These are phyloP conservation scores for Ophiocordyceps polyrhachis-furcata DNA, from an alignment of 2,329 filamentous ascomycete genomes.

Conservation along the genomic window DNA sequence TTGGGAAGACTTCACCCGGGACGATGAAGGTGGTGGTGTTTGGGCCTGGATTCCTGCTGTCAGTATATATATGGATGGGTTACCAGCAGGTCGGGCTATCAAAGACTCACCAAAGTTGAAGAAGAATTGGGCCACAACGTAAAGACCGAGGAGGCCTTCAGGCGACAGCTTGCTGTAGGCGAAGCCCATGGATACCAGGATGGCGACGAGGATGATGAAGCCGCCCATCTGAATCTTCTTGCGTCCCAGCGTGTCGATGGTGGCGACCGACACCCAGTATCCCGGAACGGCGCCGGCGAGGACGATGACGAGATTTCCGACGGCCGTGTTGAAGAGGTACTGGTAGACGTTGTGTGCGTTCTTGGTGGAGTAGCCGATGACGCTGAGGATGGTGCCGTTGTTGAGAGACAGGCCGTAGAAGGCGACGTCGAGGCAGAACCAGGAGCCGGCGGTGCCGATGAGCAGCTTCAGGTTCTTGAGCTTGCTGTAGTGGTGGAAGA, in stretches of 20 bases:
- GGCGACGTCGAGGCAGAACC: constrained; percentile 52
- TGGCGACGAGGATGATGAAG: constrained; percentile 39
- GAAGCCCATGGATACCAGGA: constrained; percentile 46
- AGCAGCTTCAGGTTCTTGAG: constrained; percentile 56
- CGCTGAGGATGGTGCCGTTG: constrained; percentile 51
- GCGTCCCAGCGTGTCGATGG: constrained; percentile 55
- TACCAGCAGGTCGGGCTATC: too few relatives aligned
- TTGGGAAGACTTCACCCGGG: constrained; percentile 37
- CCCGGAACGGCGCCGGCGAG: constrained; percentile 64
- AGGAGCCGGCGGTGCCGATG: constrained; percentile 65
- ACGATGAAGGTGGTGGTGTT: constrained; percentile 40
- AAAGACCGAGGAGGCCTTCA: constrained; percentile 35
- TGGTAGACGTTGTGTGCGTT: constrained; percentile 40
- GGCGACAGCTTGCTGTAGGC: constrained; percentile 33
- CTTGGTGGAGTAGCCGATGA: constrained; percentile 47
- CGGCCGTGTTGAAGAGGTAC: constrained; percentile 52
- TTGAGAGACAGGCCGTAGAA: constrained; percentile 57
- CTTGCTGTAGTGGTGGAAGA: constrained; percentile 48
- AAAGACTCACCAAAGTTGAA: constrained; percentile 32
- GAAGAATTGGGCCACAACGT: constrained; percentile 38
- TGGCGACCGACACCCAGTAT: constrained; percentile 64
- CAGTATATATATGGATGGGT: too few relatives aligned
- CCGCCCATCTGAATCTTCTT: constrained; percentile 57
- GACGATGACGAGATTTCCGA: constrained; percentile 64
- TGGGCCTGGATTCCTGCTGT: too few relatives aligned